phyloP scores from a whole-genome alignment of 306 rosid genomes.

The Oxytropis ochrocephala region DNA sequence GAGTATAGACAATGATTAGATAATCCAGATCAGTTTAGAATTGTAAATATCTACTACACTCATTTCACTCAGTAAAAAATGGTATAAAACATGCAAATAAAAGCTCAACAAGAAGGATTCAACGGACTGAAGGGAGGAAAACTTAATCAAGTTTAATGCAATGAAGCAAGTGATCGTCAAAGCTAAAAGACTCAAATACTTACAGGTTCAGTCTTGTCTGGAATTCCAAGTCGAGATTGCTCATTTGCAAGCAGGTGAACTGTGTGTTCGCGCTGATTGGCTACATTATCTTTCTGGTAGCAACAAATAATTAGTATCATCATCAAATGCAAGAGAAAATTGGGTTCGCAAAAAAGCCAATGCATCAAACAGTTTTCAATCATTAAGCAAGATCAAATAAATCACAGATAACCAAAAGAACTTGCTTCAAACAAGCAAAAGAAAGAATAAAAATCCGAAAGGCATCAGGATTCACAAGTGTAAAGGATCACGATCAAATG shows the following conservation, averaged over 20 bases:
- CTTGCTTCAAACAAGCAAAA: not conserved
- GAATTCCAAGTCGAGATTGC: slow-evolving; percentile 76
- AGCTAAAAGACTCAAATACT: slow-evolving; percentile 18
- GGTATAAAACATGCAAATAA: not conserved
- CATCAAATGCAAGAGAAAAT: slow-evolving; percentile 9
- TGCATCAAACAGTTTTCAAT: not conserved
- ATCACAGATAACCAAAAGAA: not conserved
- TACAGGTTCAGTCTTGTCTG: slow-evolving; percentile 71
- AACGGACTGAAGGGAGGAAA: not conserved
- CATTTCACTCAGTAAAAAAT: not conserved
- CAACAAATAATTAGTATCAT: slow-evolving; percentile 16
- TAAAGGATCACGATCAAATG: not conserved
- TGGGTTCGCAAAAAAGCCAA: not conserved
- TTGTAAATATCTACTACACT: not conserved
- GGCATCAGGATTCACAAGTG: not conserved
- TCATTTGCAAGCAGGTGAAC: slow-evolving; percentile 88
- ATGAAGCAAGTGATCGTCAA: not conserved
- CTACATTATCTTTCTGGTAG: slow-evolving; percentile 81
- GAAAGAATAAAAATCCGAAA: not conserved
- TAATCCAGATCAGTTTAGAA: not conserved
- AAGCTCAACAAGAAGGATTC: not conserved
- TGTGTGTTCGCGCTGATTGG: slow-evolving; percentile 84
- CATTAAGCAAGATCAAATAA: not conserved
- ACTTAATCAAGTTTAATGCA: not conserved
- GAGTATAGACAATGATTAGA: not conserved